Conservation (phyloP, 2,329 filamentous ascomycete species). For the Cladosporium sp. region DNA sequence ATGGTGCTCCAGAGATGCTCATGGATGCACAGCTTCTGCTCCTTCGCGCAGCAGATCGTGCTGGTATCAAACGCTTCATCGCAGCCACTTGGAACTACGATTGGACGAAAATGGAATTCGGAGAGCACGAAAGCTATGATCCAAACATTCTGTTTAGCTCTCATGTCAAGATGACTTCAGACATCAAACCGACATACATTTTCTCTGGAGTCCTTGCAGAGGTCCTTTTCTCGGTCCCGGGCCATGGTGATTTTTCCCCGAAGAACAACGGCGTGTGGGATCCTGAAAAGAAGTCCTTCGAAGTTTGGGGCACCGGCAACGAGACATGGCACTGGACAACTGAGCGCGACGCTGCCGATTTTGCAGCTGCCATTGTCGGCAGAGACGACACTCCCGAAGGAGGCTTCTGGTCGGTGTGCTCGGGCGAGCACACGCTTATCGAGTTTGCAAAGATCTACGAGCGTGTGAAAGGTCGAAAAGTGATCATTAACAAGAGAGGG, state of each 20-base stretch:
- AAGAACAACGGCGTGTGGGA: conserved; percentile 14
- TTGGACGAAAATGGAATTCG: conserved; percentile 16
- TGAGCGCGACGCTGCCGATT: conserved; percentile 18
- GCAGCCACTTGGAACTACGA: conserved; percentile 19
- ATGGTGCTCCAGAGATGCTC: neutral
- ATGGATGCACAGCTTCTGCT: conserved; percentile 22
- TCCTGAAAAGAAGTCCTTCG: conserved; percentile 2
- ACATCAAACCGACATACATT: conserved; percentile 20
- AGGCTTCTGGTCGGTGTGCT: conserved; percentile 15
- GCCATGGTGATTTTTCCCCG: conserved; percentile 17
- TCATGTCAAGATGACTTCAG: conserved; percentile 5
- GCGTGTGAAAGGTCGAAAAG: neutral
- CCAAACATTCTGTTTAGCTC: conserved; percentile 7
- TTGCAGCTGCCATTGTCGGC: conserved; percentile 4
- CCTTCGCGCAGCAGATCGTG: conserved; percentile 22
- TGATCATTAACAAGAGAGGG: neutral
- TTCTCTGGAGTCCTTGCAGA: conserved; percentile 22
- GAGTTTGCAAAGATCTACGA: conserved; percentile 15
- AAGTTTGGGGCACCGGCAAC: neutral
- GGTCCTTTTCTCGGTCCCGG: conserved; percentile 1
- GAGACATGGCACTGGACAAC: conserved; percentile 19
- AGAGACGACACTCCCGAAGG: neutral
- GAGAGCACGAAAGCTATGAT: conserved; percentile 18
- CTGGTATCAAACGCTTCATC: conserved; percentile 6
- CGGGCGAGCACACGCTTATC: conserved; percentile 7